Conservation (phyloP, 2,329 filamentous ascomycete species). For the Claviceps spartinae region DNA sequence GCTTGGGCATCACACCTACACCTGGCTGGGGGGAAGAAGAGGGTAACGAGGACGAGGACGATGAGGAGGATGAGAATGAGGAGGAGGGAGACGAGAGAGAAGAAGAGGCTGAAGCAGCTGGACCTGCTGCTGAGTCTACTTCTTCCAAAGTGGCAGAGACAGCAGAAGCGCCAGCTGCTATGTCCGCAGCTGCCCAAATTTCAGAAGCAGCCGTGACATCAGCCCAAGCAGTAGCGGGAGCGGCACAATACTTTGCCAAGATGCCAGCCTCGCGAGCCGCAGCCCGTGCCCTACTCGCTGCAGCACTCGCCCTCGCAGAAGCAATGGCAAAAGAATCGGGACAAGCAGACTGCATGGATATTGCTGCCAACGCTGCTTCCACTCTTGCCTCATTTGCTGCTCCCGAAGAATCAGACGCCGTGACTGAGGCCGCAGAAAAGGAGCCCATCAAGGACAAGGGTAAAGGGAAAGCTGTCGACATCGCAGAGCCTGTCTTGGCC, state of each 20-base stretch:
- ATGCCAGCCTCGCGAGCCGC: no score
- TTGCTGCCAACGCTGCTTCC: no score
- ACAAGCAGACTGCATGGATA: slow-evolving; percentile 5
- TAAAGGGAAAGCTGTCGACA: slow-evolving; percentile 16
- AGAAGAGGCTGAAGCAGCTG: slow-evolving; percentile 24
- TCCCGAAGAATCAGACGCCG: no score
- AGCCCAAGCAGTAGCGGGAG: no score
- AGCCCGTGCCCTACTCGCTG: no score
- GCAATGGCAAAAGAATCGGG: slow-evolving; percentile 18
- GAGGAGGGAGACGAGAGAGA: slow-evolving; percentile 33
- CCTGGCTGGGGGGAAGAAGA: slow-evolving; percentile 69
- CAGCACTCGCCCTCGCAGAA: neutral
- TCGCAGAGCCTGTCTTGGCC: slow-evolving; percentile 16
- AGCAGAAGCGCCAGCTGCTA: slow-evolving; percentile 10
- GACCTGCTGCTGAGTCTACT: slow-evolving; percentile 33
- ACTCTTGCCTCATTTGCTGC: no score
- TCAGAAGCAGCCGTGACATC: slow-evolving; percentile 20
- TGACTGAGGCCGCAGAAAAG: slow-evolving; percentile 14
- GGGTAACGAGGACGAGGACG: slow-evolving; percentile 29
- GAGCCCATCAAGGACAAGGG: slow-evolving; percentile 13
- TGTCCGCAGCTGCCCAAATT: slow-evolving; percentile 16
- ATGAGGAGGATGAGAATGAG: slow-evolving; percentile 33
- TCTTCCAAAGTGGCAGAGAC: slow-evolving; percentile 25
- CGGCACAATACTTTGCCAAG: no score
- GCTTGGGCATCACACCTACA: slow-evolving; percentile 74